Evolutionary conservation across 768 basidiomycete genomes (phyloP).

Genomic region (Boletus rubroflammeus): DNA sequence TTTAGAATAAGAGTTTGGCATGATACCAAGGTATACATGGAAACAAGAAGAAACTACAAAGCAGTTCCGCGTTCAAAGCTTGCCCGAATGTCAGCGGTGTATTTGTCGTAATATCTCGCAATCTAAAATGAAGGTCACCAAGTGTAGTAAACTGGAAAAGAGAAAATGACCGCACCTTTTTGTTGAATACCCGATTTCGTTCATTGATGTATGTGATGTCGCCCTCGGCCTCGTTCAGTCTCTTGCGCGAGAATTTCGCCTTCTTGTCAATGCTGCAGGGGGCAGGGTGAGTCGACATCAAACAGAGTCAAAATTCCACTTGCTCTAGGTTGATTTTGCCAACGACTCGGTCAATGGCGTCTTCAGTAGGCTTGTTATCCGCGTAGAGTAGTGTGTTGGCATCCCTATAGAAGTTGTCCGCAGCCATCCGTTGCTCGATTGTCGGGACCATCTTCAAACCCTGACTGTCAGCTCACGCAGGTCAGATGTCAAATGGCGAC

Average conservation of each 20-base stretch:
- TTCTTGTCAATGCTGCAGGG: conserved; percentile 77
- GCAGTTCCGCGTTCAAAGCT: conserved; percentile 98
- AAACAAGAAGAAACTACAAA: conserved; percentile 42
- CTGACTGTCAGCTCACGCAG: conserved; percentile 8
- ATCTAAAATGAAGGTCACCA: conserved; percentile 47
- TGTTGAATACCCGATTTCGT: conserved; percentile 96
- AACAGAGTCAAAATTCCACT: conserved; percentile 31
- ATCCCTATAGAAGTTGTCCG: conserved; percentile 87
- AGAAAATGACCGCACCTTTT: conserved; percentile 57
- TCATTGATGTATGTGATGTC: conserved; percentile 99
- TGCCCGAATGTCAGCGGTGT: conserved; percentile 92
- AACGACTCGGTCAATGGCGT: conserved; percentile 90
- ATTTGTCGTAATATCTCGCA: conserved; percentile 94
- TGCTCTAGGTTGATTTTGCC: conserved; percentile 92
- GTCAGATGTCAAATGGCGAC: conserved; percentile 14
- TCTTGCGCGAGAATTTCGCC: conserved; percentile 85
- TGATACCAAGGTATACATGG: conserved; percentile 14
- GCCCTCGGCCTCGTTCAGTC: conserved; percentile 86
- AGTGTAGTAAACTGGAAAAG: not conserved
- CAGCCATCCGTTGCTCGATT: conserved; percentile 61
- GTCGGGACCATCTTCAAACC: conserved; percentile 46
- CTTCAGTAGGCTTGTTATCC: conserved; percentile 92
- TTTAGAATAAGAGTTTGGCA: conserved; percentile 2
- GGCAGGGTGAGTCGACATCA: not conserved
- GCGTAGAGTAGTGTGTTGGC: conserved; percentile 91